Base-by-base conservation (phyloP, 441 rosid species). In the Pelargonium fulgidum region DNA sequence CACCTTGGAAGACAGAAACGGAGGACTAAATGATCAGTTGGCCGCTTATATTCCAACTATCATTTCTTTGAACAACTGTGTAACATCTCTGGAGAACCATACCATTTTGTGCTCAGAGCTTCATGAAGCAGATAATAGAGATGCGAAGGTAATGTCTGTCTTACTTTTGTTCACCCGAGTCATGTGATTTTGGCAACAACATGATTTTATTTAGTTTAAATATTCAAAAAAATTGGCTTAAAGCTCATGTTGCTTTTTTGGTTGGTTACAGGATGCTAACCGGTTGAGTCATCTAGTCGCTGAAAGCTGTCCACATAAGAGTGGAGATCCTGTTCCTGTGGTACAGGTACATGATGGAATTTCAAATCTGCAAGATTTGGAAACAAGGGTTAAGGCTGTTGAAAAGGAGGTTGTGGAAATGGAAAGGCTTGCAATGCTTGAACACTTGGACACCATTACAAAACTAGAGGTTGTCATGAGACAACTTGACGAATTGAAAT, bases 61-160 rank as follows among this genome's bases (percentile, higher is more conserved):
- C 47, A 66, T 71, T 76, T 82, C 88, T 77, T 78, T 95, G 79
- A 79, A 72, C 77, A 86, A 87, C 29, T 77, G 85, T 74, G 59
- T 95, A 59, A 69, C 78, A 48, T 87, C 96, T 69, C 77, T 95
- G 79, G 97, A 89, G 77, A 81, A 76, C 66, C 87, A 64, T 75
- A 69, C 77, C 59, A 70, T 76, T 72, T 52, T 78, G 81, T 81
- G 71, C 52, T 66, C 62, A 39, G 63, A 66, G 72, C 77, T 73
- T 73, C 72, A 67, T 70, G 66, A 75, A 64, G 73, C 33, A 3
- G n/a, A 59, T 59, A 10, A 41, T 26, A 78, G 73, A 66, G 81
- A 75, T 77, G 62, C 73, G 68, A 83, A 75, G 87, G 98, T 92
- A 36, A 36, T 36, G 41, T 36, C 41, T 7, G 41, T 36, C 41